phyloP scores from a whole-genome alignment of 139 green algal genomes.

The Zygnema circumcarinatum region DNA sequence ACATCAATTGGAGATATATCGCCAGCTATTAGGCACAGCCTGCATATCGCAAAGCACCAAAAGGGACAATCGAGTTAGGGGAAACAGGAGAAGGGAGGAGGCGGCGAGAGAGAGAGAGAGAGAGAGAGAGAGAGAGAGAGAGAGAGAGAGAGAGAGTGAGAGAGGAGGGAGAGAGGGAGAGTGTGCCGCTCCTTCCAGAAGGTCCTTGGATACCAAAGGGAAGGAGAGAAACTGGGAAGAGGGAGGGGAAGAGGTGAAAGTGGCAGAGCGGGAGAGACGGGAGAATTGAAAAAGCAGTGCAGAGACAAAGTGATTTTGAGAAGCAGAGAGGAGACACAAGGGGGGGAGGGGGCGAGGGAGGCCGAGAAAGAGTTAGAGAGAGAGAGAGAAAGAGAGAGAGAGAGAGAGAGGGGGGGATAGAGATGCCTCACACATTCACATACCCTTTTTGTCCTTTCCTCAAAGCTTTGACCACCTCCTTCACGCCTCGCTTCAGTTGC shows the following conservation, averaged over 20 bases:
- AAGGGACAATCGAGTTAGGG: slow-evolving; percentile 30
- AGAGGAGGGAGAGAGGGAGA: slow-evolving; percentile 5
- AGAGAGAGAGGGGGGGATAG: not conserved
- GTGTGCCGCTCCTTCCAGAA: not conserved
- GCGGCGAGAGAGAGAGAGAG: not conserved
- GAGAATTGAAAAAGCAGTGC: not conserved
- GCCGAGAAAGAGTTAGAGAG: slow-evolving; percentile 7
- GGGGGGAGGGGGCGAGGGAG: not conserved
- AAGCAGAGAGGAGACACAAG: not conserved
- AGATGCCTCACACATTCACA: slow-evolving; percentile 42
- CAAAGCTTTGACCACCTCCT: slow-evolving; percentile 98
- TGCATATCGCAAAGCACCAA: slow-evolving; percentile 52
- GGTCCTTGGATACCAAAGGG: too few relatives aligned
- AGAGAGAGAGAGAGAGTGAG: not conserved
- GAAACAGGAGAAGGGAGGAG: not conserved
- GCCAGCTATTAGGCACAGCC: slow-evolving; percentile 91
- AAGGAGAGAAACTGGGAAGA: not conserved
- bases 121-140: not conserved
- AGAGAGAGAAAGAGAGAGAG: slow-evolving; percentile 19
- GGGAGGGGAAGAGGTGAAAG: not conserved
- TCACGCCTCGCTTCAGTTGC: slow-evolving; percentile 94
- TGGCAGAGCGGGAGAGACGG: not conserved
- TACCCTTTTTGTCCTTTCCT: slow-evolving; percentile 92
- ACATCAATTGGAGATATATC: slow-evolving; percentile 98
- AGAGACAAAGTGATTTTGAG: not conserved